Evolutionary conservation across 2,329 filamentous ascomycete genomes (phyloP).

Genomic region (Coniochaeta prunicola): DNA sequence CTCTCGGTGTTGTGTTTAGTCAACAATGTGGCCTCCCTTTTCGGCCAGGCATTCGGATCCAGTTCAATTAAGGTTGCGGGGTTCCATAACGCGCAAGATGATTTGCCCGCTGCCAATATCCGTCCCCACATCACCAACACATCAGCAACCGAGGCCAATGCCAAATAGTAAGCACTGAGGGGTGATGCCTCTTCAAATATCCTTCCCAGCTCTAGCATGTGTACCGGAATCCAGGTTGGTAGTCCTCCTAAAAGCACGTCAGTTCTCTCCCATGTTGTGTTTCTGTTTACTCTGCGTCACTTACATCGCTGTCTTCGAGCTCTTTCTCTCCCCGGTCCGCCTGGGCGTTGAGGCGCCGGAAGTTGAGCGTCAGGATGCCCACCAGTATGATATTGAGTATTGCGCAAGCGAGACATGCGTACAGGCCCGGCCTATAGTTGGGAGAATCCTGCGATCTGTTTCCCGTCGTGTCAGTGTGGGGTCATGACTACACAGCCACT

Average conservation of each 20-base stretch:
- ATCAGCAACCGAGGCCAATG: not conserved
- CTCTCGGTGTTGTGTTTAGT: not conserved
- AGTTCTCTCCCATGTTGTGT: not conserved
- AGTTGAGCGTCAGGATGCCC: constrained; percentile 28
- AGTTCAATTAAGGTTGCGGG: not conserved
- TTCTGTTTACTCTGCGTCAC: constrained; percentile 17
- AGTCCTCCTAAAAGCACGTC: constrained; percentile 22
- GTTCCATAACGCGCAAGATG: not conserved
- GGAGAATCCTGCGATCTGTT: constrained; percentile 37
- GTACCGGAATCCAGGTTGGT: constrained; percentile 32
- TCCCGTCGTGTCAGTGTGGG: not conserved
- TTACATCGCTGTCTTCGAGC: constrained; percentile 42
- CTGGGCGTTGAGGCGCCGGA: constrained; percentile 36
- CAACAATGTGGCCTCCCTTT: not conserved
- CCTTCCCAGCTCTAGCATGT: constrained; percentile 20
- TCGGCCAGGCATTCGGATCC: not conserved
- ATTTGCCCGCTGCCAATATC: not conserved
- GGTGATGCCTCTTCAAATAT: too few species aligned
- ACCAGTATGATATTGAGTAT: constrained; percentile 40
- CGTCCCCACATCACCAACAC: not conserved
- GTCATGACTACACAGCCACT: not conserved
- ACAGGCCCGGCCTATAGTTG: constrained; percentile 47
- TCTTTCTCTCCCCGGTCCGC: constrained; percentile 46
- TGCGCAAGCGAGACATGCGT: constrained; percentile 44
- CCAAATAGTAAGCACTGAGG: not conserved